Percentiles rank a stretch among this genome's conserved stretches.
phyloP scores from a whole-genome alignment of 208 protist species.

The Sergeia podlipaevii region DNA sequence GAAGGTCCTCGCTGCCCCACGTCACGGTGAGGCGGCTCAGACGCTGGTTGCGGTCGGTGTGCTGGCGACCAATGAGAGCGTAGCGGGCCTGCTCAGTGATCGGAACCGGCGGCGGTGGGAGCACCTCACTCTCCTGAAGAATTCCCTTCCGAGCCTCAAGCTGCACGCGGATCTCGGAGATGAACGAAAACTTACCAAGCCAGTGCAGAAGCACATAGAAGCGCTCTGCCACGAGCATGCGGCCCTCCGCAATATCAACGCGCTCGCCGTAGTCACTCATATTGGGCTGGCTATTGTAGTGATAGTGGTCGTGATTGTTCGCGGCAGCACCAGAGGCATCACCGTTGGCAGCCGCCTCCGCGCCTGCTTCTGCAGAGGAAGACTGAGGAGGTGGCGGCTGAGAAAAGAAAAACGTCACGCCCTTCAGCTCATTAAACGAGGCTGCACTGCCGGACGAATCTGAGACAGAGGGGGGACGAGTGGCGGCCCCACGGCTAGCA shows the following conservation, averaged over 20 bases:
- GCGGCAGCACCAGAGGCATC: neutral
- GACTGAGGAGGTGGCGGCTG: no score
- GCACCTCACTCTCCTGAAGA: constrained; percentile 71
- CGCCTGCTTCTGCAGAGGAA: neutral
- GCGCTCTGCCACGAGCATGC: constrained; percentile 46
- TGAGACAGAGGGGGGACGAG: no score
- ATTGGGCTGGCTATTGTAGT: no score
- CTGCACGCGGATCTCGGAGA: constrained; percentile 45
- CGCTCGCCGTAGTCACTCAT: constrained; percentile 32
- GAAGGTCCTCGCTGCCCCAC: constrained; percentile 62
- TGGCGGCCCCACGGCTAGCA: no score
- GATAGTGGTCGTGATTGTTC: neutral
- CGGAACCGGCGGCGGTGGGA: constrained; percentile 46
- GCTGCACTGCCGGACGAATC: no score
- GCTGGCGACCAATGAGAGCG: constrained; percentile 52
- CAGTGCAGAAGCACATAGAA: constrained; percentile 65
- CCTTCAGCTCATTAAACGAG: no score
- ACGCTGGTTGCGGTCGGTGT: constrained; percentile 79
- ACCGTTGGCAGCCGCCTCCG: neutral
- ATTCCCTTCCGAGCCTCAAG: constrained; percentile 78
- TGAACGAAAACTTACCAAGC: constrained; percentile 31
- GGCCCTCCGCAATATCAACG: constrained; percentile 58
- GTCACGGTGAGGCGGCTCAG: constrained; percentile 64
- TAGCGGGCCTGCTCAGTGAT: constrained; percentile 41
- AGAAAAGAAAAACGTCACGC: no score